Percentiles rank a stretch among this genome's conserved stretches.
Conservation (phyloP, 768 basidiomycete genomes). For the Lactarius hengduanensis region DNA sequence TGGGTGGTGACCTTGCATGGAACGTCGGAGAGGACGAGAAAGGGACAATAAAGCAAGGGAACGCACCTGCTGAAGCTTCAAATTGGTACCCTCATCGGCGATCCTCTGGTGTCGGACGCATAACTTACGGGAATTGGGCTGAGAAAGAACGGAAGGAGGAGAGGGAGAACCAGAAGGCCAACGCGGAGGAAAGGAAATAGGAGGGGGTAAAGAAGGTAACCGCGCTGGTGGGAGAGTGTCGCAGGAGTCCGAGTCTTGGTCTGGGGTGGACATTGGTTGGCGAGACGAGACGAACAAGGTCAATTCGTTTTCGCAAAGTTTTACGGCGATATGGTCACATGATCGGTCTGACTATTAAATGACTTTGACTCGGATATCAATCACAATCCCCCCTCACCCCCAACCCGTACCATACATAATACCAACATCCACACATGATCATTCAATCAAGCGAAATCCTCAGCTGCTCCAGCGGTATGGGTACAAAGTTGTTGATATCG, state of each 20-base stretch:
- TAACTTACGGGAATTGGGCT: conserved; percentile 62
- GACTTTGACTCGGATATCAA: conserved; percentile 22
- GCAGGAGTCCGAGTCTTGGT: conserved; percentile 49
- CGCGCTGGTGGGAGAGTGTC: conserved; percentile 70
- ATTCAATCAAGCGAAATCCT: conserved; percentile 84
- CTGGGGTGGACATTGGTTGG: conserved; percentile 1
- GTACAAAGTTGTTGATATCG: conserved; percentile 87
- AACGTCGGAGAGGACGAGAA: background rate
- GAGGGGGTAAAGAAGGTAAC: conserved; percentile 34
- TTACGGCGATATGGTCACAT: background rate
- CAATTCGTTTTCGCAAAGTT: background rate
- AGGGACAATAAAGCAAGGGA: background rate
- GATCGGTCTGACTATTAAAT: conserved; percentile 5
- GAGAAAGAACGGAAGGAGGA: conserved; percentile 35
- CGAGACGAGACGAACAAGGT: background rate
- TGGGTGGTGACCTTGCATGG: conserved; percentile 2
- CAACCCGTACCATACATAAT: background rate
- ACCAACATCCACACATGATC: conserved; percentile 1
- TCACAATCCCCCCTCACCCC: conserved; percentile 8
- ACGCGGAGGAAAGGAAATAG: background rate
- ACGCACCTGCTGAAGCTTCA: conserved; percentile 85
- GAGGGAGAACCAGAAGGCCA: conserved; percentile 37
- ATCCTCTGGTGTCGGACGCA: conserved; percentile 94
- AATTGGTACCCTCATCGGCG: conserved; percentile 92
- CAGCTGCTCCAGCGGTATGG: conserved; percentile 96